Base-by-base conservation (phyloP, 495 filamentous ascomycete species). In the Tuber brumale region DNA sequence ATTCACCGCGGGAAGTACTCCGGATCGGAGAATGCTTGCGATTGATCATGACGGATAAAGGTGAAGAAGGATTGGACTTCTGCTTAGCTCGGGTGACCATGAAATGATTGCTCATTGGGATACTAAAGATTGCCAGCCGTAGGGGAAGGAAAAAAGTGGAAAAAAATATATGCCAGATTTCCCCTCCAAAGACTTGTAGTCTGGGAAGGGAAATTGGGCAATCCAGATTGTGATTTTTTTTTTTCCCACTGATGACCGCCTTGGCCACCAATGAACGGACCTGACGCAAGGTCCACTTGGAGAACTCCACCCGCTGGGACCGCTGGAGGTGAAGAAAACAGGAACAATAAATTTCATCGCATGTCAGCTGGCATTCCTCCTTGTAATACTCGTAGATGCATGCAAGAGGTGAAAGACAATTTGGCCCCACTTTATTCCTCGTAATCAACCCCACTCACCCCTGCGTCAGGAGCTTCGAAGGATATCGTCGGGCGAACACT, bases 351-450 rank as follows among this genome's bases (percentile, higher is more conserved):
- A 66, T 31, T 35, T 66, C 35, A 66, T 66, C 27, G n/a, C 57
- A 35, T 35, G 27, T 66, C 12, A 18, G 57, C 14, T 66, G 57
- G 57, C 27, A 66, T 35, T 16, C 27, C 57, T 66, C 57, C n/a
- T 66, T 35, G 57, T 35, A 14, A 66, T 66, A 35, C 57, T 18
- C 8, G n/a, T 31, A 66, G 57, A 66, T 31, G 57, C 27, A 66
- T 18, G 57, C 27, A 66, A 66, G 57, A 66, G 27, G 4, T 66
- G 27, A 35, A 66, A 66, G 57, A 35, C 57, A 66, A 66, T 66
- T 66, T 66, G 57, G 31, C 57, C 57, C 57, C 57, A 66, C 57
- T 66, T 66, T 66, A 66, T 66, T 66, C 57, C 57, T 66, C 57
- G 57, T 35, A 31, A 66, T 66, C 27, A 66, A 66, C 27, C 57